phyloP scores from a whole-genome alignment of 805 yeast genomes.

The Candida pini region DNA sequence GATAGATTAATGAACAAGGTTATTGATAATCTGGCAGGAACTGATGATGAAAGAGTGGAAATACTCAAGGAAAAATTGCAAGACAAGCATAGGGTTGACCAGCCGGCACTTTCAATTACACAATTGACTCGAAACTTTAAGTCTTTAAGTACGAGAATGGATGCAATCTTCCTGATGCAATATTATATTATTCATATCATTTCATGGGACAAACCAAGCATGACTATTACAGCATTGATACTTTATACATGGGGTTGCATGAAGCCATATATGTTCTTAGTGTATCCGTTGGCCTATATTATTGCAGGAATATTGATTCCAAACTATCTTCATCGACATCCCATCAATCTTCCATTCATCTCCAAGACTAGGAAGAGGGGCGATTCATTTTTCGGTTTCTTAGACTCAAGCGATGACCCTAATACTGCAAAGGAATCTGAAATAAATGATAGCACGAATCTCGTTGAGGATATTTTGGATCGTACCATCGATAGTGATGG shows the following conservation, averaged over 20 bases:
- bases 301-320: constrained; percentile 61
- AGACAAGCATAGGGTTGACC: constrained; percentile 39
- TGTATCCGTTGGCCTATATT: constrained; percentile 55
- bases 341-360: constrained; percentile 41
- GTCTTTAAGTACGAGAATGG: constrained; percentile 49
- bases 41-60: constrained; percentile 21
- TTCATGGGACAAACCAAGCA: constrained; percentile 72
- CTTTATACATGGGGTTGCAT: constrained; percentile 62
- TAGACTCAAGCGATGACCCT: constrained; percentile 16
- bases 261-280: constrained; percentile 62
- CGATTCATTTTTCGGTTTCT: constrained; percentile 42
- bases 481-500: constrained; percentile 4
- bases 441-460: constrained; percentile 5
- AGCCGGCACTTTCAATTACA: constrained; percentile 53
- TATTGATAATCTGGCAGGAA: constrained; percentile 43
- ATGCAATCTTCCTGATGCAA: constrained; percentile 53
- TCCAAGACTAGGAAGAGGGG: constrained; percentile 45
- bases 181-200: constrained; percentile 54
- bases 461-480: constrained; percentile 8
- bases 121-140: constrained; percentile 53
- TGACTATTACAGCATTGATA: constrained; percentile 56
- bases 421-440: constrained; percentile 9
- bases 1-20: constrained; percentile 53
- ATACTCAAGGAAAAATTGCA: constrained; percentile 33
- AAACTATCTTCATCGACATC: constrained; percentile 65